Conservation (phyloP, 495 filamentous ascomycete species). For the Tuber borchii region DNA sequence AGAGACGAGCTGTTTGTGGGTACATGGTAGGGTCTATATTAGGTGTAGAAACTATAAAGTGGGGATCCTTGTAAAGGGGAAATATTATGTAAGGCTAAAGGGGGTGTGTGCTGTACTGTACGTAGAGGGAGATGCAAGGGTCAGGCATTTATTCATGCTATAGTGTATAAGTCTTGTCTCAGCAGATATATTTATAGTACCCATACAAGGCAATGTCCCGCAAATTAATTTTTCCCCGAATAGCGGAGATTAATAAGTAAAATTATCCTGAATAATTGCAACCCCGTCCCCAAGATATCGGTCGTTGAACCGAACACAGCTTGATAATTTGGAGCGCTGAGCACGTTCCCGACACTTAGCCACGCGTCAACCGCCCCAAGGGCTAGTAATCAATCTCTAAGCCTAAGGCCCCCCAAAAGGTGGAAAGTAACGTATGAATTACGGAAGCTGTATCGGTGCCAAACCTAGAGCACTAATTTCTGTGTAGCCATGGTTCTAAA, state of each 20-base stretch:
- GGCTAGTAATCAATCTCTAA: background rate
- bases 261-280: background rate
- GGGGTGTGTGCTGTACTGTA: background rate
- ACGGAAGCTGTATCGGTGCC: no score
- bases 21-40: background rate
- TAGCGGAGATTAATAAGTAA: background rate
- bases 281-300: background rate
- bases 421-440: no score
- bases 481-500: no score
- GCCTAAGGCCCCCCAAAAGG: background rate
- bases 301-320: background rate
- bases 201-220: background rate
- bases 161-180: no score
- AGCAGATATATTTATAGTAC: background rate
- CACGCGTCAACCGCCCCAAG: background rate
- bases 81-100: background rate
- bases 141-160: background rate
- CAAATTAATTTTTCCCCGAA: background rate
- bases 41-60: background rate
- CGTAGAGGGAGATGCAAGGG: background rate
- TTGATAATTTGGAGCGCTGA: background rate
- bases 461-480: no score
- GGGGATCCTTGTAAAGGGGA: background rate
- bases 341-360: background rate
- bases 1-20: background rate